phyloP scores from a whole-genome alignment of 2,329 filamentous ascomycete species.

The Alternaria sp. region DNA sequence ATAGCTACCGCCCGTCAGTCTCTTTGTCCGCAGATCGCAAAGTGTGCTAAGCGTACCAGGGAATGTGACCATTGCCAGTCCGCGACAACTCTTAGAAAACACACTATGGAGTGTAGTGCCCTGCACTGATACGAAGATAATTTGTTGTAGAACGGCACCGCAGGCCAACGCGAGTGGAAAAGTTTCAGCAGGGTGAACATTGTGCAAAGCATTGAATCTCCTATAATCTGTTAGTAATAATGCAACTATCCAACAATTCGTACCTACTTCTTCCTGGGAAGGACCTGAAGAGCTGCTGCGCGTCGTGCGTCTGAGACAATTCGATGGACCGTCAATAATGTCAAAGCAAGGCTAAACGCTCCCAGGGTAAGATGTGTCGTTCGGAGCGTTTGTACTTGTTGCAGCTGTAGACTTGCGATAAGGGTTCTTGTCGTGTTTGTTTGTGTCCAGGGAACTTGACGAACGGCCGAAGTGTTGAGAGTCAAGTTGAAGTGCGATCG shows the following conservation, averaged over 20 bases:
- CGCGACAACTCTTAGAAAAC: slow-evolving; percentile 48
- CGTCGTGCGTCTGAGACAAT: slow-evolving; percentile 51
- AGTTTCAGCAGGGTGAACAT: slow-evolving; percentile 52
- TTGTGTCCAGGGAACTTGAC: slow-evolving; percentile 41
- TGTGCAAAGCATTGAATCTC: slow-evolving; percentile 47
- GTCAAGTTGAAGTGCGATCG: slow-evolving; percentile 52
- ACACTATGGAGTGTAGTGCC: slow-evolving; percentile 49
- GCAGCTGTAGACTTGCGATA: slow-evolving; percentile 48
- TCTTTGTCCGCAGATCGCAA: not conserved
- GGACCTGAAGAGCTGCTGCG: slow-evolving; percentile 43
- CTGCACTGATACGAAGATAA: slow-evolving; percentile 52
- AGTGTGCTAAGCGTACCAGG: slow-evolving; percentile 44
- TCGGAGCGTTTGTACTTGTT: slow-evolving; percentile 50
- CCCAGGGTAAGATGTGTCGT: slow-evolving; percentile 53
- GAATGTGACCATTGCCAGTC: slow-evolving; percentile 49
- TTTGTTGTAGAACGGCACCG: slow-evolving; percentile 49
- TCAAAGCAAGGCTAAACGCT: slow-evolving; percentile 49
- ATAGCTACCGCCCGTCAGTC: slow-evolving; percentile 60
- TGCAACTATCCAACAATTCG: not conserved
- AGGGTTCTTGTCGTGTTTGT: slow-evolving; percentile 42
- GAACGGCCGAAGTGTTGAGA: slow-evolving; percentile 44
- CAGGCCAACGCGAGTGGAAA: slow-evolving; percentile 53
- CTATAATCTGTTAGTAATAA: slow-evolving; percentile 33
- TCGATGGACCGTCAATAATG: slow-evolving; percentile 46
- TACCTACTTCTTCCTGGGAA: slow-evolving; percentile 46